A percentile compares a stretch with the other conserved stretches of the same genome.
These are phyloP conservation scores for Saksenaea vasiformis DNA, from an alignment of 371 early-diverging fungal genomes.

Conservation along the genomic window DNA sequence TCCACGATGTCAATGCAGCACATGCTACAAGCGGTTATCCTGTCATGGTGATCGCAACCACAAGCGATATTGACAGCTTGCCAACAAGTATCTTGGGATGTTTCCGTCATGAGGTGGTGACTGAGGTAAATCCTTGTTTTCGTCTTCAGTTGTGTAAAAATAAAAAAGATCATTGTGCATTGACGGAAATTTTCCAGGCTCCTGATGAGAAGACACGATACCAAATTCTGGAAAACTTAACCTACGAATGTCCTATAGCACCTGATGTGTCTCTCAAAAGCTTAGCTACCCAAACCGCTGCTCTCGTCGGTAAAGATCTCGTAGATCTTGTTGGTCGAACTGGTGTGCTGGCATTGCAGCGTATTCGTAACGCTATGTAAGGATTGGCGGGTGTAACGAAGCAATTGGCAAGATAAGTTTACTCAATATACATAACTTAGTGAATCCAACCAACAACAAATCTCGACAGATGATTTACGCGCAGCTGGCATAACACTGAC, in stretches of 20 bases:
- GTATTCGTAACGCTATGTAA: constrained; percentile 61
- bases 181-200: constrained; percentile 28
- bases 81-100: constrained; percentile 69
- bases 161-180: no score
- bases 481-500: constrained; percentile 76
- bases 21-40: constrained; percentile 67
- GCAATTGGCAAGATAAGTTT: no score
- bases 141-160: no score
- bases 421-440: no score
- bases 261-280: constrained; percentile 73
- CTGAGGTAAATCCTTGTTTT: constrained; percentile 44
- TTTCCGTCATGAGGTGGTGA: constrained; percentile 75
- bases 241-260: constrained; percentile 58
- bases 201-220: constrained; percentile 74
- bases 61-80: constrained; percentile 74
- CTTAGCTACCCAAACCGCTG: constrained; percentile 91
- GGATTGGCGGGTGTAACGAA: background rate
- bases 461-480: constrained; percentile 55
- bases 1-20: constrained; percentile 56
- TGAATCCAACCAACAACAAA: constrained; percentile 12
- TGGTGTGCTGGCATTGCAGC: constrained; percentile 66
- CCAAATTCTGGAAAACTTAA: constrained; percentile 60
- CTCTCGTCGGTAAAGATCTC: constrained; percentile 86
- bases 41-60: constrained; percentile 78
- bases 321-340: constrained; percentile 75